Base-by-base conservation (phyloP, 2,329 filamentous ascomycete species). In the Penicillium sp. region DNA sequence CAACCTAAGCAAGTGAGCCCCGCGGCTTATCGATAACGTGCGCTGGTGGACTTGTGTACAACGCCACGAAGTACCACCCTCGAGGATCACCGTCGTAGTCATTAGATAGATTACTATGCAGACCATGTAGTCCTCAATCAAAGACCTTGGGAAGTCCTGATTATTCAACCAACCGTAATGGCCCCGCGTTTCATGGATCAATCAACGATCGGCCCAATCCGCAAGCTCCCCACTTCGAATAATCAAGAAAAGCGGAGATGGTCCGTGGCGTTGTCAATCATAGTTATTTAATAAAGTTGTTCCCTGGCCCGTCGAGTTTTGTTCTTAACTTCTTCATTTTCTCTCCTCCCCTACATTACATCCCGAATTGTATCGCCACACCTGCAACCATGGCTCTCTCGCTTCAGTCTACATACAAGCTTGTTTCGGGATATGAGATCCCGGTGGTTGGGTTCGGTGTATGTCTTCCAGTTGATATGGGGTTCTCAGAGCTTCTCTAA, bases 371-470 rank as follows among this genome's bases (percentile, higher is more conserved):
- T 20, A 41, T 27, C 31, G 13, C 14, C 31, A 35, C 16, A 51
- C 44, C 27, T 44, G n/a, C 36, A 53, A 56, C 38, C 27, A 69
- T 69, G 67, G 54, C 65, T 9, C 44, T 64, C 8, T 65, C 64
- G 2, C 55, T 72, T 28, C 63, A 70, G 49, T 66, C 71, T 18
- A 73, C 69, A 8, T 68, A 70, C 46, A 74, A 69, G 53, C 60
- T 74, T 60, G 63, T 67, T 53, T 72, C 71, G 47, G 71, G 72
- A 41, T 69, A 71, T 50, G 63, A 70, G 48, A 74, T 74, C 44
- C 72, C 72, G 2, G 61, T 69, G 2, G 60, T 74, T 30, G 72
- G 74, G 8, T 76, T 72, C 56, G 74, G 74, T 20, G 74, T 76
- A 63, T 58, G 70, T 64, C 5, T 22, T n/a, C 6, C n/a, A 22